phyloP scores from a whole-genome alignment of 2,329 filamentous ascomycete genomes.

The Claviceps pazoutovae region DNA sequence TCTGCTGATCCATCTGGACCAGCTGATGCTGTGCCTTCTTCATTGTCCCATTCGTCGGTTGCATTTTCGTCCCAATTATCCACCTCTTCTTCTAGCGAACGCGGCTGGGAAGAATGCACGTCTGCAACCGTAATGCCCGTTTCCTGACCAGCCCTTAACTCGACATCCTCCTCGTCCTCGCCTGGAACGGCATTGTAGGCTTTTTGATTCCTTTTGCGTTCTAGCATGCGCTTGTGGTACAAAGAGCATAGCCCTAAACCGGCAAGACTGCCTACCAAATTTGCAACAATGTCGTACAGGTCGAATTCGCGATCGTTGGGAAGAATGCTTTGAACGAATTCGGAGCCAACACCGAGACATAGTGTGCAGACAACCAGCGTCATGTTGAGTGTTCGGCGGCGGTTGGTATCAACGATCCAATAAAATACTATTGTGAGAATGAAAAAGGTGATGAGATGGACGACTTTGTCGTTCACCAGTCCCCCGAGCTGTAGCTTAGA shows the following conservation, averaged over 20 bases:
- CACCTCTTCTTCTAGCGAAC: constrained; percentile 60
- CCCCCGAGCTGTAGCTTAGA: constrained; percentile 43
- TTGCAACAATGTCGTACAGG: constrained; percentile 74
- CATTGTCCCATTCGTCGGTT: constrained; percentile 43
- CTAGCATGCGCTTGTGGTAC: constrained; percentile 94
- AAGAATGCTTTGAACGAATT: constrained; percentile 61
- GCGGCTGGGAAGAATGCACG: constrained; percentile 13
- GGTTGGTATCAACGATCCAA: constrained; percentile 88
- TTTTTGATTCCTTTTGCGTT: constrained; percentile 63
- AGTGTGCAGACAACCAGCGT: constrained; percentile 70
- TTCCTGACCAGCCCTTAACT: constrained; percentile 62
- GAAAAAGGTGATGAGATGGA: constrained; percentile 85
- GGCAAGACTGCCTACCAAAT: constrained; percentile 62
- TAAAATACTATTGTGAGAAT: constrained; percentile 78
- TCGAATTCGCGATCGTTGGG: constrained; percentile 63
- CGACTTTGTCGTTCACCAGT: constrained; percentile 72
- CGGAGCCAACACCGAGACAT: constrained; percentile 55
- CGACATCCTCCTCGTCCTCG: constrained; percentile 53
- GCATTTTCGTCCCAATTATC: constrained; percentile 91
- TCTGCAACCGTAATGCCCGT: constrained; percentile 40
- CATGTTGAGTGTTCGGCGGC: constrained; percentile 71
- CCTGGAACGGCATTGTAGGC: constrained; percentile 58
- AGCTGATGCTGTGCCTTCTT: constrained; percentile 15
- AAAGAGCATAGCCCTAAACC: constrained; percentile 65
- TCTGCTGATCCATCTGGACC: constrained; percentile 13